phyloP scores from a whole-genome alignment of 495 filamentous ascomycete genomes.

The Cercophora samala region DNA sequence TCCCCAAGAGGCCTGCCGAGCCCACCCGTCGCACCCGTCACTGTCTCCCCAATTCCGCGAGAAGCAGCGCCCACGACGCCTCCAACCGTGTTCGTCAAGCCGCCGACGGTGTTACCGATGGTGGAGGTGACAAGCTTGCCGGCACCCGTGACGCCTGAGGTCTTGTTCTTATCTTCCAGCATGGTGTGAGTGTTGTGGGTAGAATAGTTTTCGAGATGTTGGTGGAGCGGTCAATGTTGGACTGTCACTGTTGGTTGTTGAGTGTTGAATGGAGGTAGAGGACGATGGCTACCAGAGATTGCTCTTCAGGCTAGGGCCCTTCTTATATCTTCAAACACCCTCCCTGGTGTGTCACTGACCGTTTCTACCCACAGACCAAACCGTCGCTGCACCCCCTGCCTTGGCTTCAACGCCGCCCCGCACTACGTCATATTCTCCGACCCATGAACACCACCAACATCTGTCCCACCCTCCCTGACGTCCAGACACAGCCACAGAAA shows the following conservation, averaged over 20 bases:
- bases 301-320: not conserved
- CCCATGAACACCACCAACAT: not conserved
- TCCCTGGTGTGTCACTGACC: not conserved
- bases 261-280: not conserved
- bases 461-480: not conserved
- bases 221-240: too few species aligned
- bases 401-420: not conserved
- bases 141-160: slow-evolving; percentile 61
- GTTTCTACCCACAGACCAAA: not conserved
- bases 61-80: slow-evolving; percentile 65
- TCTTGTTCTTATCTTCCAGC: slow-evolving; percentile 36
- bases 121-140: slow-evolving; percentile 60
- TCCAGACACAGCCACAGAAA: not conserved
- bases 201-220: slow-evolving; percentile 8
- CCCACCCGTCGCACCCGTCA: slow-evolving; percentile 54
- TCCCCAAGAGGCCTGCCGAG: slow-evolving; percentile 64
- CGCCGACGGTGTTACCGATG: slow-evolving; percentile 50
- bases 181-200: slow-evolving; percentile 5
- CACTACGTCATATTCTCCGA: not conserved
- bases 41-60: slow-evolving; percentile 44
- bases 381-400: not conserved
- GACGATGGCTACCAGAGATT: not conserved
- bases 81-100: slow-evolving; percentile 62
- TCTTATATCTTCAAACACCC: not conserved
- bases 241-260: too few species aligned